Percentiles rank a stretch among this genome's conserved stretches.
phyloP scores from a whole-genome alignment of 208 protist genomes.

The Leishmania tropica region DNA sequence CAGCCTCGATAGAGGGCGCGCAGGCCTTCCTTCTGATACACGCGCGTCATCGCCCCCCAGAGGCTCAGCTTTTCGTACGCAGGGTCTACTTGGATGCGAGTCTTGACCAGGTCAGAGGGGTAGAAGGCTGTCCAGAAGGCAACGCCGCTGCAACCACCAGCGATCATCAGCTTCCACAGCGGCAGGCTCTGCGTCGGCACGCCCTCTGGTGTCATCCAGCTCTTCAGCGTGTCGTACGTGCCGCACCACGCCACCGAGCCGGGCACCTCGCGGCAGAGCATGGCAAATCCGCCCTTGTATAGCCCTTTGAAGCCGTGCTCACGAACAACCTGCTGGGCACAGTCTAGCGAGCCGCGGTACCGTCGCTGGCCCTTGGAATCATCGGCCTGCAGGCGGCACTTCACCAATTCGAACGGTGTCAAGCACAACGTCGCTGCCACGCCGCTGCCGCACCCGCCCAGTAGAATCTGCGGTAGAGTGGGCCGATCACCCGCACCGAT shows the following conservation, averaged over 20 bases:
- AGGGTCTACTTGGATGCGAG: slow-evolving; percentile 82
- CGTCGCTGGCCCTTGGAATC: slow-evolving; percentile 26
- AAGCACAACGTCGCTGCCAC: slow-evolving; percentile 67
- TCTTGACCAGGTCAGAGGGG: slow-evolving; percentile 89
- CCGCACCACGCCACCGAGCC: slow-evolving; percentile 85
- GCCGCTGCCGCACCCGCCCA: slow-evolving; percentile 67
- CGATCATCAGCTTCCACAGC: slow-evolving; percentile 61
- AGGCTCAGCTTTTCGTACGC: slow-evolving; percentile 33
- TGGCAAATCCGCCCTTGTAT: slow-evolving; percentile 72
- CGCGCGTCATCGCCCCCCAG: slow-evolving; percentile 26
- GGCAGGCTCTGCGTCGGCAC: slow-evolving; percentile 42
- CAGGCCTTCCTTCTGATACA: slow-evolving; percentile 69
- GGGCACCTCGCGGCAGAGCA: slow-evolving; percentile 80
- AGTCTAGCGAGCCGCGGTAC: slow-evolving; percentile 64
- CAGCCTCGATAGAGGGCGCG: slow-evolving; percentile 77
- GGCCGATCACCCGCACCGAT: slow-evolving; percentile 60
- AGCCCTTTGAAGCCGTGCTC: slow-evolving; percentile 49
- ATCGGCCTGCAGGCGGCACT: slow-evolving; percentile 85
- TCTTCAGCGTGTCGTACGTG: slow-evolving; percentile 76
- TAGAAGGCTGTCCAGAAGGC: slow-evolving; percentile 88
- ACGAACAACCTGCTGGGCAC: slow-evolving; percentile 40
- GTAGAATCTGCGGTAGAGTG: slow-evolving; percentile 33
- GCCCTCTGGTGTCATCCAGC: slow-evolving; percentile 47
- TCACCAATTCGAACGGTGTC: slow-evolving; percentile 86
- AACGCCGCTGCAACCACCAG: slow-evolving; percentile 75